Evolutionary conservation across 257 asterid species (phyloP).

Genomic region (Forsythia viridissima): DNA sequence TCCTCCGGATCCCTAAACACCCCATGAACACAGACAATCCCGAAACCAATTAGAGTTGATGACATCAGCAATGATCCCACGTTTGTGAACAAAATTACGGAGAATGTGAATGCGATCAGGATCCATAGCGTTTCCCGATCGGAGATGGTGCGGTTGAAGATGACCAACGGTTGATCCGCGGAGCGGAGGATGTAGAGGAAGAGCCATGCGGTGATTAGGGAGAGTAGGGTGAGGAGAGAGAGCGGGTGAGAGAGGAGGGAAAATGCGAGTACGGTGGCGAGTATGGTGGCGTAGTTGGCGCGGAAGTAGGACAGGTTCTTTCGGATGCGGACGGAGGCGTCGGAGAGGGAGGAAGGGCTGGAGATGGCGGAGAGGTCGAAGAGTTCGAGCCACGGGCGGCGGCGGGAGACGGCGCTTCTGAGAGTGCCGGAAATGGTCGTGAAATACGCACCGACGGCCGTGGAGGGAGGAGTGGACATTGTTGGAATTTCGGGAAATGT

Average conservation of each 20-base stretch:
- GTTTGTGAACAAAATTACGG: slow-evolving; percentile 39
- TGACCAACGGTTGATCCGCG: slow-evolving; percentile 34
- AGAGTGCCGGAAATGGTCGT: slow-evolving; percentile 30
- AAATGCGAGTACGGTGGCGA: slow-evolving; percentile 29
- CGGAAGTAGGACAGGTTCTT: slow-evolving; percentile 44
- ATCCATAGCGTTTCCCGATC: slow-evolving; percentile 33
- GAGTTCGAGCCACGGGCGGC: slow-evolving; percentile 48
- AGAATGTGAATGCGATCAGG: slow-evolving; percentile 27
- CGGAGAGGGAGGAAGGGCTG: slow-evolving; percentile 41
- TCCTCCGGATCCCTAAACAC: slow-evolving; percentile 51
- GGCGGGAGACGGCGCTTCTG: slow-evolving; percentile 32
- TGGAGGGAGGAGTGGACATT: slow-evolving; percentile 26
- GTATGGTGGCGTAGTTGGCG: slow-evolving; percentile 38
- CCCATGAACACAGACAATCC: slow-evolving; percentile 41
- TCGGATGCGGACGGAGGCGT: slow-evolving; percentile 36
- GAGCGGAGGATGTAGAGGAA: slow-evolving; percentile 46
- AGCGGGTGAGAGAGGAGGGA: slow-evolving; percentile 46
- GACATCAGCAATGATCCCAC: slow-evolving; percentile 42
- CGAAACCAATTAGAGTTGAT: slow-evolving; percentile 35
- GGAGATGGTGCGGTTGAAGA: slow-evolving; percentile 33
- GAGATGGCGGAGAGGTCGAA: slow-evolving; percentile 42
- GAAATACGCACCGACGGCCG: slow-evolving; percentile 29
- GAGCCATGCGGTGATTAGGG: slow-evolving; percentile 45
- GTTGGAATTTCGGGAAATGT: not conserved
- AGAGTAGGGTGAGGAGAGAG: slow-evolving; percentile 36